Conservation (phyloP, 2,329 filamentous ascomycete genomes). For the Chaetomium olivaceum region DNA sequence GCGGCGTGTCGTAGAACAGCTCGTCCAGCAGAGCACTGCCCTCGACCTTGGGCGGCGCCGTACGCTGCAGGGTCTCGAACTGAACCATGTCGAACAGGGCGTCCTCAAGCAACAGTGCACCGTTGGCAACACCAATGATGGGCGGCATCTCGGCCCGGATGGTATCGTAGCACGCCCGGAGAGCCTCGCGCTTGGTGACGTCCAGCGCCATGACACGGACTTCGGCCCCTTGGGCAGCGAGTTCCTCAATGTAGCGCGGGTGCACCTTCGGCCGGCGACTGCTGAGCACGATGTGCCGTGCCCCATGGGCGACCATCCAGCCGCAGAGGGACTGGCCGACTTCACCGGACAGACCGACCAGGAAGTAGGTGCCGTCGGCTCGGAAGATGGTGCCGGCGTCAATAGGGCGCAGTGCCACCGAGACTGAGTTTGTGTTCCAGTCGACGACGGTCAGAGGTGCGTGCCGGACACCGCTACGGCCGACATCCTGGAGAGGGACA, state of each 20-base stretch:
- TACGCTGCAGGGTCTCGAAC: conserved; percentile 17
- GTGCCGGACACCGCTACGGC: neutral
- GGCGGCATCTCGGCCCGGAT: neutral
- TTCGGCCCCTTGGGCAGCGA: neutral
- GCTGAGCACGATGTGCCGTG: neutral
- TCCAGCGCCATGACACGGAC: neutral
- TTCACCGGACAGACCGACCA: neutral
- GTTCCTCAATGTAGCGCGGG: neutral
- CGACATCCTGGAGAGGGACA: neutral
- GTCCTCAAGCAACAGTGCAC: neutral
- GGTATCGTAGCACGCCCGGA: neutral
- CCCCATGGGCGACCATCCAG: neutral
- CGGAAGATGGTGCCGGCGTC: neutral
- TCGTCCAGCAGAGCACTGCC: conserved; percentile 31
- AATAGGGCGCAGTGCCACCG: neutral
- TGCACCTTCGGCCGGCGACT: neutral
- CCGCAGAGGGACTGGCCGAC: neutral
- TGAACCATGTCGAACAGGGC: conserved; percentile 29
- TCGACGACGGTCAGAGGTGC: neutral
- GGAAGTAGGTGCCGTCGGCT: neutral
- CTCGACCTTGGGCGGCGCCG: neutral
- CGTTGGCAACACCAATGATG: neutral
- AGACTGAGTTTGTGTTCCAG: neutral
- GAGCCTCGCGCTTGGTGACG: neutral
- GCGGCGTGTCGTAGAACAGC: conserved; percentile 33